Evolutionary conservation across 2,329 filamentous ascomycete species (phyloP), one percentile per base, ranked within the genome.

Genomic region (Neoascochyta sp.): DNA sequence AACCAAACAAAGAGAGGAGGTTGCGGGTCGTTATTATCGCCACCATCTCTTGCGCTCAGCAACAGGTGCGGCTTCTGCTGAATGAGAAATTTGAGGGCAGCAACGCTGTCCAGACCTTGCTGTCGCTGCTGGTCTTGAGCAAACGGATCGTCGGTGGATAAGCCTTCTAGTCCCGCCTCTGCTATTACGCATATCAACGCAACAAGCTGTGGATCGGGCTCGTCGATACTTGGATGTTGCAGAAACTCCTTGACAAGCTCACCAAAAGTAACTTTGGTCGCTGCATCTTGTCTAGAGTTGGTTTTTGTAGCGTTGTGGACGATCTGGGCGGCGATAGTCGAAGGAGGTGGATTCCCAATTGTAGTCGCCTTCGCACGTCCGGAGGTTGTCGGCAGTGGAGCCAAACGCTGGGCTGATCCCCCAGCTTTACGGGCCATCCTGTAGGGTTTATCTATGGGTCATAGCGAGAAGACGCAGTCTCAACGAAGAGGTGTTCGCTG

Each of bases 291-390:
- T 24, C 75, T 77, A 40, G 72, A 74, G 29, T 75, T 72, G 27
- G 76, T 76, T 13, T 82, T 75, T 23, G 83, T 78, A 41, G 88
- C 80, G 57, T 86, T 86, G 57, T 86, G 81, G 43, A 92, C 86
- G 34, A 95, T 80, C 62, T 93, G 86, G 9, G 86, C 86, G 29
- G 89, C 87, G 52, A 95, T 74, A 7, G 88, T 93, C 10, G 89
- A 95, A 9, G 87, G 83, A 21, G 68, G 69, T 16, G 55, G 54
- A 27, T 34, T 30, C 17, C 43, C 47, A 28, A 43, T 45, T 8
- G 28, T 4, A 21, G 41, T 31, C 16, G 39, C 43, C 18, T 47
- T 52, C 2, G 34, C 12, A 24, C 38, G 24, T 22, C 45, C 54
- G 37, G 51, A 57, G 19, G 37, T 32, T 20, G 29, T 26, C 19